Base-by-base conservation (phyloP, 192 early-diverging fungal species). In the Rhizophagus clarus region DNA sequence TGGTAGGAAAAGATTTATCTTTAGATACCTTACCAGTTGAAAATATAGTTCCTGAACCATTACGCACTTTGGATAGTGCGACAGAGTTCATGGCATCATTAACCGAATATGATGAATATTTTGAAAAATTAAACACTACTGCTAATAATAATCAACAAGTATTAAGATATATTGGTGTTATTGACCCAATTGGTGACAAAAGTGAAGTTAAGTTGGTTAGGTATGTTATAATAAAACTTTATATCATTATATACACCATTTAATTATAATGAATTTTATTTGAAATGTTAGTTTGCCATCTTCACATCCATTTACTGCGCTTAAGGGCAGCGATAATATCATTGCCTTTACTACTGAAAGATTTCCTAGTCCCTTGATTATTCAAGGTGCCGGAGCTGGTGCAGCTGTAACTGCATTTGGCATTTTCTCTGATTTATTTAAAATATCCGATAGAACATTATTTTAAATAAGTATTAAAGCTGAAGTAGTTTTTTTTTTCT, bases 281-380 rank as follows among this genome's bases (percentile, higher is more conserved):
- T 63, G 22, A 63, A 63, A 85, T 34, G 61, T 81, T 51, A 93
- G 91, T 81, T 97, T 95, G 84, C 89, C 94, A 28, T 86, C 88
- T 64, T 90, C 90, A 69, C 98, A 99, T 84, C 97, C 98, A 63
- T 98, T 99, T 81, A 97, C 97, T 3, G 91, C 94, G 26, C 89
- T 99, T 68, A 95, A 96, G 88, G 98, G 97, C 47, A 97, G 95
- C 87, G 98, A 99, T 82, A 99, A 99, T 83, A 97, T 99, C 80
- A 95, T 99, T 84, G 94, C 95, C 14, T 97, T 98, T 83, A 96
- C 94, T 14, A 98, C 98, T 0, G 90, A 95, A 85, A 85, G 94
- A 29, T 99, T 98, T 92, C 94, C 98, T 26, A 97, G 91, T 83
- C 94, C 94, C 37, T 85, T 99, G 71, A 98, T 99, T 83, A 92